Evolutionary conservation across 495 filamentous ascomycete genomes (phyloP), one percentile per base, ranked within the genome.

Genomic region (Polyplosphaeria fusca): DNA sequence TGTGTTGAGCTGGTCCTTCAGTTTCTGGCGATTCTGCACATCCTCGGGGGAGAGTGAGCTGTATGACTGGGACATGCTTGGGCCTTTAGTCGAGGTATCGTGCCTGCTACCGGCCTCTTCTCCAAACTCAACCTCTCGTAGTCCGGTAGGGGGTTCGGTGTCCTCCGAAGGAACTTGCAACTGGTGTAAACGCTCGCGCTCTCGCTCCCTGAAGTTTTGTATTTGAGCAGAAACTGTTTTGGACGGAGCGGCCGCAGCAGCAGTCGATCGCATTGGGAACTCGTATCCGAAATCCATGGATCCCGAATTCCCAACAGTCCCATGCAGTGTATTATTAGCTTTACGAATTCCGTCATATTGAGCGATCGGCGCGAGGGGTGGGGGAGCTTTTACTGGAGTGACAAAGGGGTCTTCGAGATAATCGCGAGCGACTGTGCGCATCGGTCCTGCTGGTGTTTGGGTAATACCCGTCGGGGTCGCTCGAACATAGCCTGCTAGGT

Each of bases 341-440:
- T 37, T 20, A 19, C 23, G 30, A 35, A 14, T 7, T 35, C 7
- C 14, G 30, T 26, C 25, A 26, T 39, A 55, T 26, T 50, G 25
- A 16, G 44, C 27, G 18, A 26, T 38, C n/a, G 47, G 30, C 11
- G 23, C 49, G 5, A 38, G 24, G 40, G 44, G 46, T 30, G 26
- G 16, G 4, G 42, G 24, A 5, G 50, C 5, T 14, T 45, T 45
- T 4, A 9, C 32, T 3, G 59, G 59, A n/a, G 38, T 47, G 24
- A 62, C 52, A 41, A 62, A 62, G 18, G 59, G 59, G 22, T 62
- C 59, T 11, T 62, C 52, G 12, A 55, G 26, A 28, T 43, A 44
- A 3, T 50, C 50, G 13, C 28, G 9, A 26, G 43, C 30, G 7
- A 61, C 18, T 11, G 40, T 55, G 19, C 56, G 40, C 13, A 24